Evolutionary conservation across 1,284 basidiomycete genomes (phyloP).

Genomic region (Ceratobasidium sp.): DNA sequence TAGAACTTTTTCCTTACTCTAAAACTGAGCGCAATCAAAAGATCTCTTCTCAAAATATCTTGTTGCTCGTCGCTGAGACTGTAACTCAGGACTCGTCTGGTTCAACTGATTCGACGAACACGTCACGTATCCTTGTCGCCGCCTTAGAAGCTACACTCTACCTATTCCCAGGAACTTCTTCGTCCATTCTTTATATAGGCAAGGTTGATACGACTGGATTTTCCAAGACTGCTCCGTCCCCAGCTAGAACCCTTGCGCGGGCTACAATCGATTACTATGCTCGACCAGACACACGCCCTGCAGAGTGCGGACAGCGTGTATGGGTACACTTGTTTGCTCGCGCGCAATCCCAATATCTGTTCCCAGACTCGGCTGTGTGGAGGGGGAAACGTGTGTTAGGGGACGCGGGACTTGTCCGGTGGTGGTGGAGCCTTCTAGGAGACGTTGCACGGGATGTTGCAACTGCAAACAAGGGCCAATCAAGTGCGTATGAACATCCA

Average conservation of each 20-base stretch:
- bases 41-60: slow-evolving; percentile 76
- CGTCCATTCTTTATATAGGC: slow-evolving; percentile 87
- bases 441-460: slow-evolving; percentile 61
- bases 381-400: slow-evolving; percentile 77
- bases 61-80: slow-evolving; percentile 75
- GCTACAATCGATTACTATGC: slow-evolving; percentile 77
- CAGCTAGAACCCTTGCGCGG: slow-evolving; percentile 74
- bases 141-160: slow-evolving; percentile 88
- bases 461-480: neutral
- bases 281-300: slow-evolving; percentile 71
- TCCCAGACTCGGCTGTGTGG: slow-evolving; percentile 88
- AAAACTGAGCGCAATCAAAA: slow-evolving; percentile 59
- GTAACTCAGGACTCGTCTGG: slow-evolving; percentile 18
- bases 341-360: slow-evolving; percentile 91
- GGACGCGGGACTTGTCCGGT: slow-evolving; percentile 85
- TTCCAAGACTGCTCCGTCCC: slow-evolving; percentile 62
- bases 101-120: slow-evolving; percentile 47
- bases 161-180: slow-evolving; percentile 72
- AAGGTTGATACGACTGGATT: slow-evolving; percentile 96
- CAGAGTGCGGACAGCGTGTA: slow-evolving; percentile 53
- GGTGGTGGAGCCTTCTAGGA: slow-evolving; percentile 87
- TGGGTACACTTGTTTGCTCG: slow-evolving; percentile 93
- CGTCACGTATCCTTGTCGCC: slow-evolving; percentile 71
- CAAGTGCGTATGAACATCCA: slow-evolving; percentile 48
- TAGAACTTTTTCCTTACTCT: slow-evolving; percentile 78